Conservation (phyloP, 129 eudicot species). For the Ambrosia trifida region DNA sequence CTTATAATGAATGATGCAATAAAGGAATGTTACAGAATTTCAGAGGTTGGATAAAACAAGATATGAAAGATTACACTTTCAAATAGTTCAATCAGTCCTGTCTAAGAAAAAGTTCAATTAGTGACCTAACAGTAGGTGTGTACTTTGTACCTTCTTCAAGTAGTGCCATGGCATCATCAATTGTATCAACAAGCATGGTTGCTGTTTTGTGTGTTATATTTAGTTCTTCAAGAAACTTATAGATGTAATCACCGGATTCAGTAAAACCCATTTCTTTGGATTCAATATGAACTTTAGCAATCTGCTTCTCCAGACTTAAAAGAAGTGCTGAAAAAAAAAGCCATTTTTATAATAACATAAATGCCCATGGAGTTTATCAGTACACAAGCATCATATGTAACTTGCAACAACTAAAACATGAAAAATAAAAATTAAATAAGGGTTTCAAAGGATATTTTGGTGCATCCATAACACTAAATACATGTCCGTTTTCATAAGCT, state of each 20-base stretch:
- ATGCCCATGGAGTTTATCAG: constrained; percentile 8
- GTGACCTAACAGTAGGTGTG: background rate
- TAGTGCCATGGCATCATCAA: constrained; percentile 75
- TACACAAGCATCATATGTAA: constrained; percentile 1
- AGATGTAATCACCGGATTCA: constrained; percentile 86
- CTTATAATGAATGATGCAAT: constrained; percentile 7
- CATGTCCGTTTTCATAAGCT: constrained; percentile 15
- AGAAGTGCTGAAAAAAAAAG: constrained; percentile 65
- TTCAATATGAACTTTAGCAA: constrained; percentile 74
- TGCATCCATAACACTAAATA: constrained; percentile 18
- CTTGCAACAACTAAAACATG: background rate
- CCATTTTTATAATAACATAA: background rate
- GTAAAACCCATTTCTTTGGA: constrained; percentile 93
- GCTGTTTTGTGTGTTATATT: constrained; percentile 67
- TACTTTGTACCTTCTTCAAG: constrained; percentile 79
- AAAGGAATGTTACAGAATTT: constrained; percentile 14
- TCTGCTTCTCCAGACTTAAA: constrained; percentile 83
- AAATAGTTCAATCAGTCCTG: background rate
- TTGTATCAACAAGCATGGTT: constrained; percentile 58
- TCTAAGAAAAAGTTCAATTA: background rate
- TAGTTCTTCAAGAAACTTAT: constrained; percentile 77
- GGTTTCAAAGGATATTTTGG: background rate
- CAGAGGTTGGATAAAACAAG: background rate
- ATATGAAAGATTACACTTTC: background rate
- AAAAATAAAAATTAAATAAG: too few relatives aligned